Evolutionary conservation across 441 rosid genomes (phyloP).

Genomic region (Erodium texanum): DNA sequence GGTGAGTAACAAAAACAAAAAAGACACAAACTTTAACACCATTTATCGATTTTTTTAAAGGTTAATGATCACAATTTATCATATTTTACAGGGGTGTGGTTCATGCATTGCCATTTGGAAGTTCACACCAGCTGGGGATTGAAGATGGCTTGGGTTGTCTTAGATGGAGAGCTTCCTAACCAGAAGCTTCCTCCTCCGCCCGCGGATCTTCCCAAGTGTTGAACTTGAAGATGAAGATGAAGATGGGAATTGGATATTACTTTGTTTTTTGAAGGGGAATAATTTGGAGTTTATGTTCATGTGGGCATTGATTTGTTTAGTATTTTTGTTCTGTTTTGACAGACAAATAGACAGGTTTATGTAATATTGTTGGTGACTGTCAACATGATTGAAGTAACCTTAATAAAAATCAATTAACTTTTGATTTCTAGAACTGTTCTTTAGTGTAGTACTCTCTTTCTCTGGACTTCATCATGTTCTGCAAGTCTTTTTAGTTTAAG

Average conservation of each 20-base stretch:
- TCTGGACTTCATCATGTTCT: not conserved
- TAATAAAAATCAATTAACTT: not conserved
- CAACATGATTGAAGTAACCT: not conserved
- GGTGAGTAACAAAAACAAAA: conserved; percentile 23
- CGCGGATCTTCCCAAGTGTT: not conserved
- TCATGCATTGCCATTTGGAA: conserved; percentile 39
- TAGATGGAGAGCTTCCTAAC: conserved; percentile 28
- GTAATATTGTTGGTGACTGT: no score
- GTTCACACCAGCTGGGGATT: conserved; percentile 55
- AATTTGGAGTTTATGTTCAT: not conserved
- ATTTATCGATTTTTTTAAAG: not conserved
- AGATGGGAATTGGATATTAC: no score
- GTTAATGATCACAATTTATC: no score
- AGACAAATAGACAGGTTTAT: not conserved
- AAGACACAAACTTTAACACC: not conserved
- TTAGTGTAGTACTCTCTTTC: not conserved
- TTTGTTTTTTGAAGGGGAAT: not conserved
- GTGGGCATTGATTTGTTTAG: not conserved
- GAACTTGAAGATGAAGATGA: not conserved
- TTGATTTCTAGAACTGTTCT: not conserved
- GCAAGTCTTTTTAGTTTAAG: not conserved
- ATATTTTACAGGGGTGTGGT: not conserved
- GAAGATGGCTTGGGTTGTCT: conserved; percentile 46
- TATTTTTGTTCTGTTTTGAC: not conserved
- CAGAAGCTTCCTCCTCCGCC: not conserved